These are phyloP conservation scores for Insectozyma bohioensis DNA, from an alignment of 1,139 yeast species.

Conservation along the genomic window DNA sequence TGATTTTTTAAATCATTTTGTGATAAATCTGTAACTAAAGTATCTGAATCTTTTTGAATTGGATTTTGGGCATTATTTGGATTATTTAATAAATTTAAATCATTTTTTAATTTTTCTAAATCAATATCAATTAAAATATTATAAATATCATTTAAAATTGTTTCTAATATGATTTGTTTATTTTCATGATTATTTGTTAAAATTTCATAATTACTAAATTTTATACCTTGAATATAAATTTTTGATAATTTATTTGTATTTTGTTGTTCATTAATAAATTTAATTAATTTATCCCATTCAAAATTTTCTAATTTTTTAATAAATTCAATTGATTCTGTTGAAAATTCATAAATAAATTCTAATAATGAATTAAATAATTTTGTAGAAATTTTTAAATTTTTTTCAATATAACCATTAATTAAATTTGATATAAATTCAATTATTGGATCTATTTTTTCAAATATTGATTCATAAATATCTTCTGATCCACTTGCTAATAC, in stretches of 20 bases:
- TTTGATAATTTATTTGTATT: constrained; percentile 43
- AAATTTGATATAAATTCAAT: constrained; percentile 45
- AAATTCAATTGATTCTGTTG: constrained; percentile 63
- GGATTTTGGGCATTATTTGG: constrained; percentile 43
- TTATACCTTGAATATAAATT: constrained; percentile 59
- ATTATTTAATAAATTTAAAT: constrained; percentile 20
- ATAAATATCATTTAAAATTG: constrained; percentile 26
- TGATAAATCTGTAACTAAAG: constrained; percentile 22
- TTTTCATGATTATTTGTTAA: constrained; percentile 16
- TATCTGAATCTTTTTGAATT: constrained; percentile 24
- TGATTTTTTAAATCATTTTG: constrained; percentile 22
- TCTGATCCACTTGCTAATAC: constrained; percentile 68
- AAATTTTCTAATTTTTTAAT: constrained; percentile 29
- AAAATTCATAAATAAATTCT: constrained; percentile 65
- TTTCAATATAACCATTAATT: constrained; percentile 30
- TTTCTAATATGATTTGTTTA: constrained; percentile 22
- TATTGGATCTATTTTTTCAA: constrained; percentile 39
- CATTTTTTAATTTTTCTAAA: constrained; percentile 35
- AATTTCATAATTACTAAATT: constrained; percentile 57
- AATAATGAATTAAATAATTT: constrained; percentile 53
- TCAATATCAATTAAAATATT: constrained; percentile 39
- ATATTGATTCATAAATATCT: constrained; percentile 54
- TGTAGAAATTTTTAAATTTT: constrained; percentile 32
- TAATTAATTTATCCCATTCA: constrained; percentile 12
- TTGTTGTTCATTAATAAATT: constrained; percentile 13